Evolutionary conservation across 1,139 yeast genomes (phyloP).

Genomic region (Scheffersomyces illinoinensis): DNA sequence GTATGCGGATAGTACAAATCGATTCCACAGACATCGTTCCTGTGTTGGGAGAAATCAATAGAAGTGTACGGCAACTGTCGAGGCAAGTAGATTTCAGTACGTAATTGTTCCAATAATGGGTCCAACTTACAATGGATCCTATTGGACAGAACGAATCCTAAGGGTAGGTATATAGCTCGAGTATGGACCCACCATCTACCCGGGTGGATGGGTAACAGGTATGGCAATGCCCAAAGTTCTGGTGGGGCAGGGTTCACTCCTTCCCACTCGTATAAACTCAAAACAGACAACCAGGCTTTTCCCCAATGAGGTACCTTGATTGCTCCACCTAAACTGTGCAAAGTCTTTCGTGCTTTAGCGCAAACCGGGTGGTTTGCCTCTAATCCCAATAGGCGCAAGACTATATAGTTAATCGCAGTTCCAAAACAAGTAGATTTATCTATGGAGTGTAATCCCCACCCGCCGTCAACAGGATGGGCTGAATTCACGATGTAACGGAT

Average conservation of each 20-base stretch:
- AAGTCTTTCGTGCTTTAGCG: slow-evolving; percentile 71
- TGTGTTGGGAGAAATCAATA: slow-evolving; percentile 67
- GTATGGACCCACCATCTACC: slow-evolving; percentile 99
- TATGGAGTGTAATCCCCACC: slow-evolving; percentile 94
- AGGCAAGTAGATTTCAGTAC: slow-evolving; percentile 71
- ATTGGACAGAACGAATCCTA: slow-evolving; percentile 75
- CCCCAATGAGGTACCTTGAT: slow-evolving; percentile 96
- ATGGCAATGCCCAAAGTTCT: slow-evolving; percentile 89
- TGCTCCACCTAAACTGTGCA: slow-evolving; percentile 84
- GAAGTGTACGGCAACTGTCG: slow-evolving; percentile 54
- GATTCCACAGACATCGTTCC: slow-evolving; percentile 87
- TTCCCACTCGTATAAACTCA: slow-evolving; percentile 87
- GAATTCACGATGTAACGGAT: slow-evolving; percentile 82
- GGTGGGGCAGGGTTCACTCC: slow-evolving; percentile 99
- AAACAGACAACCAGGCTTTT: slow-evolving; percentile 80
- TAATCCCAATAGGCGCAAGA: slow-evolving; percentile 75
- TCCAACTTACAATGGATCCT: slow-evolving; percentile 58
- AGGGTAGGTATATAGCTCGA: slow-evolving; percentile 84
- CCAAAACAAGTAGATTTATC: slow-evolving; percentile 97
- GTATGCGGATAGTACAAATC: slow-evolving; percentile 96
- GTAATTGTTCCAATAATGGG: slow-evolving; percentile 60
- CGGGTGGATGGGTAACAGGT: slow-evolving; percentile 81
- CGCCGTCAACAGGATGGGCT: slow-evolving; percentile 98
- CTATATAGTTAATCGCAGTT: slow-evolving; percentile 82
- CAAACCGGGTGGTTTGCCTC: slow-evolving; percentile 74